Base-by-base conservation (phyloP, 768 basidiomycete species). In the Dictyophora rubrovolvata region DNA sequence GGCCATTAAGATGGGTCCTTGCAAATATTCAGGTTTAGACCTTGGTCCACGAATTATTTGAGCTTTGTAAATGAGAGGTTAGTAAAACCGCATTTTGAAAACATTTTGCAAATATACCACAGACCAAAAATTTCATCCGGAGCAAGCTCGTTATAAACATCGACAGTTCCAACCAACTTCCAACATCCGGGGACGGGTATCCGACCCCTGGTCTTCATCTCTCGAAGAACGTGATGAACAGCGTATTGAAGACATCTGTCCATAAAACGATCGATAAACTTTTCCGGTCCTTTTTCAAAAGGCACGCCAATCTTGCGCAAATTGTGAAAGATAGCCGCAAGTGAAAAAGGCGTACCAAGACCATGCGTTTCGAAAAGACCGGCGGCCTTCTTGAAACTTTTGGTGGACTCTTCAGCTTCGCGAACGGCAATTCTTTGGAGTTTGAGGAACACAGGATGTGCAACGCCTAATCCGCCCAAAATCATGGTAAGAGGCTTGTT, bases 401-500 rank as follows among this genome's bases (percentile, higher is more conserved):
- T 53, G 0, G 71, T 69, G 0, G 83, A 75, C 4, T 66, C 63
- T 33, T 78, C 64, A 2, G 78, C 78, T n/a, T 79, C 73, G 22
- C 61, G 54, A 4, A 85, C 77, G 4, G 83, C 83, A 10, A 61
- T 63, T 36, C 78, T 74, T 64, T 87, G 85, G 42, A 80, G 75
- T 0, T 62, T 46, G 61, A 79, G 68, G 71, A 86, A 87, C 6
- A 78, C 74, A 0, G 74, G 63, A 59, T 77, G 80, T 0, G 74
- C 73, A 33, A 87, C 73, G 0, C 85, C 85, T 5, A 87, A 74
- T 3, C 78, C 79, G 65, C 79, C 80, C 52, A 82, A 64, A 16
- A 87, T 73, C 81, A 84, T 84, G 64, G 88, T 85, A n/a, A 87
- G 69, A 0, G 84, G 83, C 1, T 84, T 73, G 64, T 87, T 86